Evolutionary conservation across 306 rosid species (phyloP), one percentile per base, ranked within the genome.

Genomic region (Arachis stenosperma): DNA sequence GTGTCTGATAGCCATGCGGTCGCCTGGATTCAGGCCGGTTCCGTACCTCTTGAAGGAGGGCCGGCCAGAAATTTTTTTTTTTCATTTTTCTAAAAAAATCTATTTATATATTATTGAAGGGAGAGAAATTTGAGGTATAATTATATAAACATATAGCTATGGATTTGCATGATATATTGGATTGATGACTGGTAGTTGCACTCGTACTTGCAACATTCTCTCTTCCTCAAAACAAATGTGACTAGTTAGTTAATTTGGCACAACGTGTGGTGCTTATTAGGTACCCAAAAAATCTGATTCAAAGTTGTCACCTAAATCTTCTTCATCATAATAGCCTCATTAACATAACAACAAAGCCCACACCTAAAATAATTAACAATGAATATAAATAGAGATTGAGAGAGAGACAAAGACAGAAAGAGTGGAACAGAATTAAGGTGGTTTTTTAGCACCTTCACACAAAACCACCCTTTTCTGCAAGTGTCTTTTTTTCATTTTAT

Each of bases 141-240:
- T 22, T 22, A 33, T 33, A 33, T 33, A 33, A 2, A 33, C 37
- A 33, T 33, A 33, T 33, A 33, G 37, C 37, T 33, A 33, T 33
- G 8, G 51, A 46, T 10, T 8, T 46, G 51, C 9, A 46, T 8
- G 51, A 46, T 46, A 13, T 8, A 48, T 48, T 13, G 57, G 13
- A 14, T 52, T n/a, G 57, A 52, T 52, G 57, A 52, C 57, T 52
- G 57, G 57, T 52, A 52, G 57, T 52, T 52, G 57, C 9, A 52
- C 57, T 52, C 55, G 7, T 50, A 65, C 81, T 61, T 53, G 5
- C 65, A 69, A 42, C 37, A 33, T 33, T 33, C 37, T 77, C 62
- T 9, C 14, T 30, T 8, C 13, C 13, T 75, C 52, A 27, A 13
- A 53, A 55, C 46, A 6, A 42, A 42, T 6, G 9, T 42, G 46